These are phyloP conservation scores for Deinandra increscens DNA, from an alignment of 129 eudicot species.

Conservation along the genomic window DNA sequence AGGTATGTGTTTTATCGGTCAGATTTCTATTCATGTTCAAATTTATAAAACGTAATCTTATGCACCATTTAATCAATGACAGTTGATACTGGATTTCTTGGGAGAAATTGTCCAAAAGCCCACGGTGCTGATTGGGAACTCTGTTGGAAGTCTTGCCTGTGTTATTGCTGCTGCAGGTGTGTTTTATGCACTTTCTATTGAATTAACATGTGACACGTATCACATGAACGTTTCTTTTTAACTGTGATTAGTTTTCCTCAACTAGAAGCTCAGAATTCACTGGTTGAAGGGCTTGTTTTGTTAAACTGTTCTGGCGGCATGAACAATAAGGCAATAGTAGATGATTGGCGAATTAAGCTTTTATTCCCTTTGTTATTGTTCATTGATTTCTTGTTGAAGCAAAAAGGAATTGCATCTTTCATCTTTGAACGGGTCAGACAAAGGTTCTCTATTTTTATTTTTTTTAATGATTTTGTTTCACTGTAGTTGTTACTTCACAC, in stretches of 20 bases:
- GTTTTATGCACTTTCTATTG: not conserved
- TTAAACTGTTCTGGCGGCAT: conserved; percentile 94
- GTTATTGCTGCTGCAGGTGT: conserved; percentile 80
- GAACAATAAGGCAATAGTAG: conserved; percentile 96
- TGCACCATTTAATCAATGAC: conserved; percentile 17
- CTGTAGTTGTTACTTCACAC: not conserved
- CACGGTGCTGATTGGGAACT: conserved; percentile 77
- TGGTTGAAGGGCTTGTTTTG: conserved; percentile 72
- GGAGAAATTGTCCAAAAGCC: conserved; percentile 72
- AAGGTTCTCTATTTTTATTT: conserved; percentile 39
- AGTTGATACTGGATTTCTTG: conserved; percentile 78
- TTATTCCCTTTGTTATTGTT: conserved; percentile 75
- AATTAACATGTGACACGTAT: not conserved
- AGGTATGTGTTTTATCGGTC: conserved; percentile 39
- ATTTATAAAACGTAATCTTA: conserved; percentile 6
- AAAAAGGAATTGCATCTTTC: conserved; percentile 71
- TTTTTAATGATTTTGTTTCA: not conserved
- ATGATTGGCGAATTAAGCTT: conserved; percentile 95
- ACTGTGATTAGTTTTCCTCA: not conserved
- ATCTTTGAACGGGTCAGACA: conserved; percentile 68
- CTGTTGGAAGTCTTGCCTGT: conserved; percentile 97
- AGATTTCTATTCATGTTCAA: conserved; percentile 15
- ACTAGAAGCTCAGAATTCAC: conserved; percentile 46
- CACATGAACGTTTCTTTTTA: not conserved
- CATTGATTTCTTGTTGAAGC: conserved; percentile 74